Percentiles rank a stretch among this genome's conserved stretches.
Evolutionary conservation across 768 basidiomycete species (phyloP).

Genomic region (Termitomyces sp.): DNA sequence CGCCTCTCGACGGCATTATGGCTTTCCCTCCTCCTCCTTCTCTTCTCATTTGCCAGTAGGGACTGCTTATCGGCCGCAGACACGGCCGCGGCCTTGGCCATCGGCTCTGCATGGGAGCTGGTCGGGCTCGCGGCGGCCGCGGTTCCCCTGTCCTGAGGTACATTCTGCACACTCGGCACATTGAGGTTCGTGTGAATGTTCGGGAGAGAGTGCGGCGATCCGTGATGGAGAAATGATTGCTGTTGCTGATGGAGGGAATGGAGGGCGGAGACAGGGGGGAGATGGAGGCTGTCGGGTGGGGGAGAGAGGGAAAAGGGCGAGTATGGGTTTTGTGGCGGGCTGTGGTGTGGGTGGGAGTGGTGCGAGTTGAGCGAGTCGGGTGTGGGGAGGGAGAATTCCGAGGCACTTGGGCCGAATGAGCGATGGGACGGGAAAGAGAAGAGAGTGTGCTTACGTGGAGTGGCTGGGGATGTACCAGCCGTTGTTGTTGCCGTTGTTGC

Average conservation of each 20-base stretch:
- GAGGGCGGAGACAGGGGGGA: constrained; percentile 22
- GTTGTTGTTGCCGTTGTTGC: constrained; percentile 12
- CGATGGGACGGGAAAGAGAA: neutral
- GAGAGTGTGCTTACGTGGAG: constrained; percentile 26
- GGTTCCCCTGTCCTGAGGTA: neutral
- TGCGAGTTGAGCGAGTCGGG: constrained; percentile 38
- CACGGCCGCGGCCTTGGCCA: constrained; percentile 8
- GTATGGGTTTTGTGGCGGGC: constrained; percentile 27
- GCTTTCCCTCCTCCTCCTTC: constrained; percentile 75
- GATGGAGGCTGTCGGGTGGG: constrained; percentile 21
- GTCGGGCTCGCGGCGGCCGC: neutral
- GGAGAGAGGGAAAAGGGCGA: constrained; percentile 30
- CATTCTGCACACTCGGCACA: constrained; percentile 5
- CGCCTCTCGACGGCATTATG: constrained; percentile 93
- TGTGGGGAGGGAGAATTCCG: constrained; percentile 42
- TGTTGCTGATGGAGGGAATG: constrained; percentile 17
- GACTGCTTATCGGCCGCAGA: constrained; percentile 46
- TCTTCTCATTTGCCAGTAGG: constrained; percentile 75
- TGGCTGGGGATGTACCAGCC: constrained; percentile 31
- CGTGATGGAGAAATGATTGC: constrained; percentile 8
- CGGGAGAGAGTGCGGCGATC: constrained; percentile 16
- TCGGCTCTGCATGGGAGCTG: neutral
- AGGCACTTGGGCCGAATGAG: constrained; percentile 6
- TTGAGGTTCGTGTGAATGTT: constrained; percentile 20
- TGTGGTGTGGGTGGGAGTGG: constrained; percentile 23